Evolutionary conservation across 805 yeast genomes (phyloP).

Genomic region (Hanseniaspora nectarophila): DNA sequence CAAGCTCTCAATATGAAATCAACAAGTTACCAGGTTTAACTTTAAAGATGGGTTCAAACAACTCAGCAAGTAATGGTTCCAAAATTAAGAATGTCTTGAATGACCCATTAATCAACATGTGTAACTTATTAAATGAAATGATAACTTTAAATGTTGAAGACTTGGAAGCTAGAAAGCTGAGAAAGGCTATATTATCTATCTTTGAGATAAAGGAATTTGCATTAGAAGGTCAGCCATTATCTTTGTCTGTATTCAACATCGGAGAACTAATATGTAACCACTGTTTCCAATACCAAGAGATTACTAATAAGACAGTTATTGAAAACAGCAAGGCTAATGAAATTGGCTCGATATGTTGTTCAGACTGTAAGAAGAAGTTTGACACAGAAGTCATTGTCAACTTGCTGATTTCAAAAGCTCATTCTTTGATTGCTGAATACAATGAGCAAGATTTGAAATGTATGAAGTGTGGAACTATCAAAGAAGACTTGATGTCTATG

Average conservation of each 20-base stretch:
- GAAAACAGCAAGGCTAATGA: conserved; percentile 68
- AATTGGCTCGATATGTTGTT: conserved; percentile 44
- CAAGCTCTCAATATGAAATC: conserved; percentile 53
- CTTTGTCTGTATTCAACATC: conserved; percentile 61
- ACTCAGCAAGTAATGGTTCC: neutral
- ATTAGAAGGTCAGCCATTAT: conserved; percentile 50
- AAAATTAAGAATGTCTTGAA: conserved; percentile 46
- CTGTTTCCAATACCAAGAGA: conserved; percentile 43
- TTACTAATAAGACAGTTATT: conserved; percentile 41
- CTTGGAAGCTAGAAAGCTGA: conserved; percentile 60
- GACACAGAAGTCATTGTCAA: conserved; percentile 70
- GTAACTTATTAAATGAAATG: conserved; percentile 60
- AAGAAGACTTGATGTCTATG: conserved; percentile 54
- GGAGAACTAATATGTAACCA: conserved; percentile 64
- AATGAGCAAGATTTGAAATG: conserved; percentile 75
- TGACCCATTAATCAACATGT: conserved; percentile 72
- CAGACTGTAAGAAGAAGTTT: conserved; percentile 51
- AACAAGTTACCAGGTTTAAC: conserved; percentile 61
- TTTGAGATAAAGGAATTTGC: conserved; percentile 81
- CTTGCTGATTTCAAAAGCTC: conserved; percentile 53
- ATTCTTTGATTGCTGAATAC: conserved; percentile 44
- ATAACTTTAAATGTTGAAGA: conserved; percentile 50
- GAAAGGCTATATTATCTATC: conserved; percentile 59
- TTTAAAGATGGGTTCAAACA: neutral
- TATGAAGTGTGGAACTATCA: conserved; percentile 56